A percentile compares a stretch with the other conserved stretches of the same genome.
phyloP scores from a whole-genome alignment of 305 asterid species.

The Coffea humblotiana region DNA sequence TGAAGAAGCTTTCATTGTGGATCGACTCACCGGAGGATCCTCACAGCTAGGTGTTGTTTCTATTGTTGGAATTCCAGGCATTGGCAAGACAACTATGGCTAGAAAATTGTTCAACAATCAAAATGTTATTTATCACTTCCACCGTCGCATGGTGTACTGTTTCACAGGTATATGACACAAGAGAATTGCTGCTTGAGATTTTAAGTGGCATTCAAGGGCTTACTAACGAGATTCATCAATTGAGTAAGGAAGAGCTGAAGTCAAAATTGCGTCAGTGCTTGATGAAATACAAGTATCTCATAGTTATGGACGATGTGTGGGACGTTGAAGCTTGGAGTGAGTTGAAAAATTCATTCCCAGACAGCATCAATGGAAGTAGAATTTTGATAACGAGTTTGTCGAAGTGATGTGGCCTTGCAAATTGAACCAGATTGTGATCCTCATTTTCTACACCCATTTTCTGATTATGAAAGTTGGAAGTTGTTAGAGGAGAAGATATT shows the following conservation, averaged over 20 bases:
- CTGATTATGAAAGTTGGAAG: conserved; percentile 21
- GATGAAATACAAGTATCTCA: conserved; percentile 6
- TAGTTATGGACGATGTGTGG: conserved; percentile 32
- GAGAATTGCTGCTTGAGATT: neutral
- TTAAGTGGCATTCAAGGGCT: neutral
- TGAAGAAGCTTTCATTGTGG: neutral
- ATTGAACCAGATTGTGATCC: neutral
- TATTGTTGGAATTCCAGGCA: conserved; percentile 36
- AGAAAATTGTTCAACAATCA: conserved; percentile 14
- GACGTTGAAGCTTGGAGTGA: conserved; percentile 22
- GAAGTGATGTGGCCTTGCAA: conserved; percentile 9
- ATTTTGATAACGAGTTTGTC: conserved; percentile 22
- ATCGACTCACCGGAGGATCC: neutral
- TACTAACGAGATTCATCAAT: neutral
- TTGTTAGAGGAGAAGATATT: conserved; percentile 19
- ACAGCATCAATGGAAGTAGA: conserved; percentile 20
- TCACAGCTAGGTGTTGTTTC: neutral
- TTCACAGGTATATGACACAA: neutral
- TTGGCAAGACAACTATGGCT: conserved; percentile 43
- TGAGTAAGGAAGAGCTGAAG: conserved; percentile 5
- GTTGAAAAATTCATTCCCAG: conserved; percentile 10
- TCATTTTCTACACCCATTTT: neutral
- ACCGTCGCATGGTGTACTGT: neutral
- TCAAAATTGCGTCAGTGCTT: conserved; percentile 7
- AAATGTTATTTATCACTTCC: neutral